These are phyloP conservation scores for Pleurotus djamor DNA, from an alignment of 768 basidiomycete genomes.

Conservation along the genomic window DNA sequence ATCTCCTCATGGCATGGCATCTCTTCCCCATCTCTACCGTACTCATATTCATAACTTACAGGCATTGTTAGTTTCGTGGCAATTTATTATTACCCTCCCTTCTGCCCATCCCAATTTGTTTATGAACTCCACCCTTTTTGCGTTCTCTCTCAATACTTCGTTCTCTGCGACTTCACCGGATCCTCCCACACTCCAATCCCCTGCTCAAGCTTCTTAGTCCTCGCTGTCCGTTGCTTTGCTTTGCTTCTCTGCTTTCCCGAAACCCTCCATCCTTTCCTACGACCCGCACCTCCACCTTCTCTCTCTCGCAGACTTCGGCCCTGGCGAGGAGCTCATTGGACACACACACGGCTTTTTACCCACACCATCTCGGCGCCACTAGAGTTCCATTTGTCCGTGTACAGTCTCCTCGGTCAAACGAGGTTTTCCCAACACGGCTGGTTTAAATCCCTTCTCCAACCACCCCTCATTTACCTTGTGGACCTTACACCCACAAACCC, in stretches of 20 bases:
- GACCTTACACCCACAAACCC: not conserved
- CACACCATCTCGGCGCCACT: not conserved
- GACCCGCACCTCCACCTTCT: not conserved
- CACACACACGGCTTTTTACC: not conserved
- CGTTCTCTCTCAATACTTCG: not conserved
- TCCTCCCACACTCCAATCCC: not conserved
- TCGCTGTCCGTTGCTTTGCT: constrained; percentile 8
- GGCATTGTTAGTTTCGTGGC: constrained; percentile 4
- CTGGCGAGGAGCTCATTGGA: not conserved
- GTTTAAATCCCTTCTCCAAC: no score
- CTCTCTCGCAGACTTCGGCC: not conserved
- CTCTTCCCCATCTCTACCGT: not conserved
- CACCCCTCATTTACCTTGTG: no score
- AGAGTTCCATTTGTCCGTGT: not conserved
- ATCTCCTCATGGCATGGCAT: constrained; percentile 5
- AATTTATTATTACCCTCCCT: not conserved
- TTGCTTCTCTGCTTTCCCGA: not conserved
- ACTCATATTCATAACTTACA: constrained; percentile 5
- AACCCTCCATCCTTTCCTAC: not conserved
- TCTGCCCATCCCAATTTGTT: not conserved
- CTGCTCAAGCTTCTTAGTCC: not conserved
- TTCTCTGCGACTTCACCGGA: not conserved
- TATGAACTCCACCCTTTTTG: not conserved
- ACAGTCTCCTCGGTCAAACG: no score
- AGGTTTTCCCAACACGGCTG: no score